These are phyloP conservation scores for Bipolaris sorokiniana DNA, from an alignment of 2,329 filamentous ascomycete species.

Conservation along the genomic window DNA sequence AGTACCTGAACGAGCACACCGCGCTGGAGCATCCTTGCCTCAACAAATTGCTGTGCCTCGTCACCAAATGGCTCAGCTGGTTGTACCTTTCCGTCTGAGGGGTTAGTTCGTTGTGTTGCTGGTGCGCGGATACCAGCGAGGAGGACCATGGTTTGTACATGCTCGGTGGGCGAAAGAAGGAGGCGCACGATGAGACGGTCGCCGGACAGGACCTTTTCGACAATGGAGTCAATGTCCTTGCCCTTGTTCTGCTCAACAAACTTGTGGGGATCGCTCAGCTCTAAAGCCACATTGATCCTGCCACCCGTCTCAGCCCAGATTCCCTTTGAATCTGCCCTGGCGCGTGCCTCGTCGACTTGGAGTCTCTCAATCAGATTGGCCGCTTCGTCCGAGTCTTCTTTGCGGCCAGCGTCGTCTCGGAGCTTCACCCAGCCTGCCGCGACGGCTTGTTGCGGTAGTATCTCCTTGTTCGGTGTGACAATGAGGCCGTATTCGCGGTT, in stretches of 20 bases:
- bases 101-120: slow-evolving; percentile 82
- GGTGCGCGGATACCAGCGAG: slow-evolving; percentile 89
- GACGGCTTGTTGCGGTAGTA: slow-evolving; percentile 79
- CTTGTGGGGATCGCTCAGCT: slow-evolving; percentile 74
- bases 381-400: slow-evolving; percentile 82
- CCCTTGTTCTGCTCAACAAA: slow-evolving; percentile 87
- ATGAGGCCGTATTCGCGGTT: slow-evolving; percentile 88
- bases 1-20: slow-evolving; percentile 82
- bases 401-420: slow-evolving; percentile 89
- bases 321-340: slow-evolving; percentile 79
- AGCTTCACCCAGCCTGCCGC: slow-evolving; percentile 92
- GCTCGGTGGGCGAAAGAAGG: slow-evolving; percentile 78
- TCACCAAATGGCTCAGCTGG: slow-evolving; percentile 88
- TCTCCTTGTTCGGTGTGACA: slow-evolving; percentile 71
- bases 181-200: slow-evolving; percentile 88
- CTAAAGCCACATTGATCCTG: slow-evolving; percentile 78
- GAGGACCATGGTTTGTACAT: slow-evolving; percentile 86
- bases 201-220: slow-evolving; percentile 90
- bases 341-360: slow-evolving; percentile 75
- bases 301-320: slow-evolving; percentile 73
- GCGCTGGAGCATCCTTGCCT: slow-evolving; percentile 83
- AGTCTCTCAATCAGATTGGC: slow-evolving; percentile 75
- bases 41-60: slow-evolving; percentile 86
- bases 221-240: slow-evolving; percentile 76
- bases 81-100: slow-evolving; percentile 78